Evolutionary conservation across 345 rosid species (phyloP).

Genomic region (Syzygium grande): DNA sequence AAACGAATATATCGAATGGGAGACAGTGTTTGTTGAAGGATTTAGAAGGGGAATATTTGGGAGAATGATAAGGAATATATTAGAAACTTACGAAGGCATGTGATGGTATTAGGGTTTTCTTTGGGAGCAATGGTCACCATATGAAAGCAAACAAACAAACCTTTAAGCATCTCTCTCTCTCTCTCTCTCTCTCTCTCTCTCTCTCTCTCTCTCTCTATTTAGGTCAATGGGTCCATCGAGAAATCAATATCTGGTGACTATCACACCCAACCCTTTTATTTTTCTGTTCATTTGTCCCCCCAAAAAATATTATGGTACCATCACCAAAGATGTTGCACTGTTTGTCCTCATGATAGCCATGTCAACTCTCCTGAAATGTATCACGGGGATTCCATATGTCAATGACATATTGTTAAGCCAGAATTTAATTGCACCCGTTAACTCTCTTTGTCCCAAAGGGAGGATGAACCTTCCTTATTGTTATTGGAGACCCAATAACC

Average conservation of each 20-base stretch:
- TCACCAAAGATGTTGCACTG: neutral
- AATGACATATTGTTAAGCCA: neutral
- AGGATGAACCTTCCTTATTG: neutral
- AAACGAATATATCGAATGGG: neutral
- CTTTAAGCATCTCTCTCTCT: slow-evolving; percentile 1
- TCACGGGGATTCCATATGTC: neutral
- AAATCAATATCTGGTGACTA: neutral
- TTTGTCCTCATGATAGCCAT: neutral
- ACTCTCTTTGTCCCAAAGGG: neutral
- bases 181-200: neutral
- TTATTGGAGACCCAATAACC: neutral
- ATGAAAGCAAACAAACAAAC: slow-evolving; percentile 4
- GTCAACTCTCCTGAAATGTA: neutral
- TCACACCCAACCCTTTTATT: neutral
- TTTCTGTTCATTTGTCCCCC: neutral
- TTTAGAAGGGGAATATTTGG: slow-evolving; percentile 2
- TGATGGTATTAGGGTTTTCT: neutral
- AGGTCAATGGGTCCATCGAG: neutral
- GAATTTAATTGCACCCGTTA: neutral
- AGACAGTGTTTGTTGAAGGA: neutral
- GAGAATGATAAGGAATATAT: slow-evolving; percentile 2
- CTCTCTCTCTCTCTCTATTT: neutral
- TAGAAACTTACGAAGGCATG: neutral
- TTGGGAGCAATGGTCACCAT: neutral
- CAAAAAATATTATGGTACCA: neutral